phyloP scores from a whole-genome alignment of 208 protist species.

The Trypanosoma lewisi region DNA sequence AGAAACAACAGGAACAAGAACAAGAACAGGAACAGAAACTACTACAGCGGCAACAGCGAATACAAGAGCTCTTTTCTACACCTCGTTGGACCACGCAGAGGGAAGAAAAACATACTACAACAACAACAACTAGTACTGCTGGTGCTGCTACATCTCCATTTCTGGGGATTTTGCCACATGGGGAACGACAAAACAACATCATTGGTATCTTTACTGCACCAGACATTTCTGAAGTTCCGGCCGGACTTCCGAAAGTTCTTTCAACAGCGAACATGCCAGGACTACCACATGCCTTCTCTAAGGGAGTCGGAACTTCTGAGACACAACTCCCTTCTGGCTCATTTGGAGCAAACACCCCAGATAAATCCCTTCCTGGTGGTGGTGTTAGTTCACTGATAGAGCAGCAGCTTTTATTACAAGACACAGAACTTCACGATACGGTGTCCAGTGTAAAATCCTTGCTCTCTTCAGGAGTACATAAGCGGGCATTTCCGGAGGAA shows the following conservation, averaged over 20 bases:
- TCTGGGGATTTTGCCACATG: neutral
- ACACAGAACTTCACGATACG: neutral
- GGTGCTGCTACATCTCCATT: neutral
- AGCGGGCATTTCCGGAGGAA: neutral
- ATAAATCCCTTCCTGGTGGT: neutral
- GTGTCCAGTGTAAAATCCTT: neutral
- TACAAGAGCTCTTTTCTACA: neutral
- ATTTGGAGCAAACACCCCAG: constrained; percentile 1
- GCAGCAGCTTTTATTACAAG: neutral
- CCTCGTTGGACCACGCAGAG: neutral
- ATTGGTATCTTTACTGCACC: neutral
- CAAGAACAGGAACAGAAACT: neutral
- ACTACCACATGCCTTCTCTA: neutral
- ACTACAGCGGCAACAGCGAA: neutral
- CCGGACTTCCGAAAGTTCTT: neutral
- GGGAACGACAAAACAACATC: neutral
- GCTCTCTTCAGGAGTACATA: neutral
- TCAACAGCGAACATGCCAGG: neutral
- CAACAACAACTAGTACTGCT: too few species aligned
- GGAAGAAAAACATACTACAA: neutral
- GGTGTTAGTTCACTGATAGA: constrained; percentile 10
- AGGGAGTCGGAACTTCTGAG: neutral
- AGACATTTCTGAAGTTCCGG: neutral
- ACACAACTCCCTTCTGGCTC: constrained; percentile 6
- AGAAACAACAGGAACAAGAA: neutral